Percentiles rank a stretch among this genome's conserved stretches.
Conservation (phyloP, 352 stramenopile genomes). For the Phytophthora aleatoria region DNA sequence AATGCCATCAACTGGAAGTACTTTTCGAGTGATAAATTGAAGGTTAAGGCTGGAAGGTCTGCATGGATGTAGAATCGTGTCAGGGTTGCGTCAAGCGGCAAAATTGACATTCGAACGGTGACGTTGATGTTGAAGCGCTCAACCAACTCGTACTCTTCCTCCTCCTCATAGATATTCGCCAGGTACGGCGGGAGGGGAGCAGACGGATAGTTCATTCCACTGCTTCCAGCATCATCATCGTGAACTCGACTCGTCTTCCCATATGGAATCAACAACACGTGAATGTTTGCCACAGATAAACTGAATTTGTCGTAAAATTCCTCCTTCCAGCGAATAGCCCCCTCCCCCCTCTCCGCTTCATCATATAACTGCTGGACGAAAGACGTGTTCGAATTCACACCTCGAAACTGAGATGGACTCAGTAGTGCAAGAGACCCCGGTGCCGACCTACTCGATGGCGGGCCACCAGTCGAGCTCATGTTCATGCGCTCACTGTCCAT, state of each 20-base stretch:
- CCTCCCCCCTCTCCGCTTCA: conserved; percentile 83
- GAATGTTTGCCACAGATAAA: conserved; percentile 80
- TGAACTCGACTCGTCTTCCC: conserved; percentile 47
- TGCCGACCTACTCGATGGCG: conserved; percentile 33
- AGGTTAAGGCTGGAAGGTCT: conserved; percentile 80
- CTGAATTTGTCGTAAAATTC: conserved; percentile 93
- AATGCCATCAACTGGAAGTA: conserved; percentile 77
- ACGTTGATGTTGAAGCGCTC: conserved; percentile 90
- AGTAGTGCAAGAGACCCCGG: conserved; percentile 47
- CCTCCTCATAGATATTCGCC: conserved; percentile 45
- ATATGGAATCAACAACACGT: conserved; percentile 82
- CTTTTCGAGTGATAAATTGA: conserved; percentile 87
- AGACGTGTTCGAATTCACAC: conserved; percentile 57
- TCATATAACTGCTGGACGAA: conserved; percentile 89
- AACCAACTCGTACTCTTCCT: conserved; percentile 78
- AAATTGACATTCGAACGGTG: conserved; percentile 81
- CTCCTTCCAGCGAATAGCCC: conserved; percentile 88
- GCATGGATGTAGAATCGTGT: conserved; percentile 85
- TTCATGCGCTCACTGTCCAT: conserved; percentile 62
- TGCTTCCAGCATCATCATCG: conserved; percentile 25
- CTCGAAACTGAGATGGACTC: conserved; percentile 41
- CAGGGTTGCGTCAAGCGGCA: conserved; percentile 84
- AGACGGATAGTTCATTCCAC: conserved; percentile 37
- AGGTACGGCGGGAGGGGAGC: conserved; percentile 52
- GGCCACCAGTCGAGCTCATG: conserved; percentile 35